Base-by-base conservation (phyloP, 2,329 filamentous ascomycete genomes). In the Zasmidium cellare region DNA sequence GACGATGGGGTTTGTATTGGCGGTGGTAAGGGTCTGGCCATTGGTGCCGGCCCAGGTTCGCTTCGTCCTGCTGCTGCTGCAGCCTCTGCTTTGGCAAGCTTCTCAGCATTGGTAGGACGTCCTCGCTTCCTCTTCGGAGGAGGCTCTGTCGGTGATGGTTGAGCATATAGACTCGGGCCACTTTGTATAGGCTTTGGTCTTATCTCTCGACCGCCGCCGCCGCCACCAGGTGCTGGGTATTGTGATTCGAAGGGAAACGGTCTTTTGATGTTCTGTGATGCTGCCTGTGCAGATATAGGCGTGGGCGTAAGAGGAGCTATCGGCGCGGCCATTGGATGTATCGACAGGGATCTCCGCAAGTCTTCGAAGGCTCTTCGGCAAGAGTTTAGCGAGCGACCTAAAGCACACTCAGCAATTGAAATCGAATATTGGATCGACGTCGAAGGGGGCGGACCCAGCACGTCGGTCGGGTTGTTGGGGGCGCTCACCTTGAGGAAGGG, bases 401-500 rank as follows among this genome's bases (percentile, higher is more conserved):
- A 45, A 41, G 16, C 48, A 41, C 20, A 51, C 51, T 61, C 51
- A 63, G 62, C 53, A 38, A 56, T 46, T 38, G 58, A 58, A 31
- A 56, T 44, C 49, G 31, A 44, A 50, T 45, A 22, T 52, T 44
- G 14, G 24, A 41, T 18, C n/a, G 35, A 41, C 35, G 25, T 28
- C 25, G 35, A 41, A 5, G 35, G 16, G 35, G 53, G 22, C 49
- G 69, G 41, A 22, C 35, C 35, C 35, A 41, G 11, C 16, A 41
- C 35, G 35, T 41, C 35, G n/a, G 35, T 41, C 24, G 48, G 23
- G 25, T 25, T 19, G 28, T 35, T 20, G n/a, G 11, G 9, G 22
- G 18, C 20, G 19, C 77, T 65, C 73, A 83, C 81, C 80, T 67
- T 71, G 71, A 61, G 81, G 81, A 58, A 82, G 70, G 44, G 78